Conservation (phyloP, 331 rosid species). For the Phaseolus coccineus region DNA sequence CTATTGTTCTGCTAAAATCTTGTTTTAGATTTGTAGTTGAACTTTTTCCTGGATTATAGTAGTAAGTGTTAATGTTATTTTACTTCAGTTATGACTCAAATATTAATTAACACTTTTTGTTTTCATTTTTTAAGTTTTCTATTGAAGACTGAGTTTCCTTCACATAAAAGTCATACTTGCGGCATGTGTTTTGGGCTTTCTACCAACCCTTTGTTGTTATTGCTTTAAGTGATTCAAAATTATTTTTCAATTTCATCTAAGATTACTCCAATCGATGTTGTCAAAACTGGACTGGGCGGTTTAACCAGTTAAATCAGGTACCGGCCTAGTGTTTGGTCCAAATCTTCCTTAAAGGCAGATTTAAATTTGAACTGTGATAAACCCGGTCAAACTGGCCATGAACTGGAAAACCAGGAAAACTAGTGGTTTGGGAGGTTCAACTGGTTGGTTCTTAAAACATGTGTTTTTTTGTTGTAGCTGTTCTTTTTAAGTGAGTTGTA, state of each 20-base stretch:
- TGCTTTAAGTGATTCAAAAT: slow-evolving; percentile 22
- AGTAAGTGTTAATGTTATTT: not conserved
- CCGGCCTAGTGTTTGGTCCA: too few relatives aligned
- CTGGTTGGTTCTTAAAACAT: too few relatives aligned
- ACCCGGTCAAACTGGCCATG: too few relatives aligned
- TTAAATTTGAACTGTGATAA: too few relatives aligned
- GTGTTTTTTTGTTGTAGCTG: too few relatives aligned
- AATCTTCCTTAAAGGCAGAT: too few relatives aligned
- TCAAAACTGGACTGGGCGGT: too few relatives aligned
- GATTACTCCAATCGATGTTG: too few relatives aligned
- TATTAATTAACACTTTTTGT: not conserved
- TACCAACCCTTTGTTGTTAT: not conserved
- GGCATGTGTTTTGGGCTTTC: not conserved
- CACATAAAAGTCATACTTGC: not conserved
- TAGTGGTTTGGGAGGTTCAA: too few relatives aligned
- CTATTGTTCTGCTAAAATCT: slow-evolving; percentile 19
- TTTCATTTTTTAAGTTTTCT: slow-evolving; percentile 12
- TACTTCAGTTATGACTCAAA: slow-evolving; percentile 25
- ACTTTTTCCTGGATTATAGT: slow-evolving; percentile 4
- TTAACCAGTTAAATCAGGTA: too few relatives aligned
- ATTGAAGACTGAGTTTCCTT: slow-evolving; percentile 1
- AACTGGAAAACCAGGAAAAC: too few relatives aligned
- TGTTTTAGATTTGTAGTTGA: not conserved
- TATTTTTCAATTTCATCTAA: slow-evolving; percentile 18
- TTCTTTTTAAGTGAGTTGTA: too few relatives aligned